Evolutionary conservation across 306 rosid genomes (phyloP).

Genomic region (Ochetophila trinervis): DNA sequence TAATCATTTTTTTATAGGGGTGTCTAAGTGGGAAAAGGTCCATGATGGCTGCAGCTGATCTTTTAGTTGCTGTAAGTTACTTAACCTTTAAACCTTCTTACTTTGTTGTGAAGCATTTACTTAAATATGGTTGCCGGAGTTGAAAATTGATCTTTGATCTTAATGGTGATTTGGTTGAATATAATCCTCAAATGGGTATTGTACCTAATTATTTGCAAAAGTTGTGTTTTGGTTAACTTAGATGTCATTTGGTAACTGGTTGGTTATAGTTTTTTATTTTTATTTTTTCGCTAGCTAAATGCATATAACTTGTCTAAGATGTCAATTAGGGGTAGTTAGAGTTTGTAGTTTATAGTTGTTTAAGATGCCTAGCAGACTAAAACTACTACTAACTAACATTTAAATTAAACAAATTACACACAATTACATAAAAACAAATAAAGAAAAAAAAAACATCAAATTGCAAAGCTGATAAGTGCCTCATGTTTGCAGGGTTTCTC

Average conservation of each 20-base stretch:
- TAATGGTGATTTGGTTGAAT: constrained; percentile 26
- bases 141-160: constrained; percentile 22
- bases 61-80: constrained; percentile 59
- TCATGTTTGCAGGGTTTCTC: constrained; percentile 55
- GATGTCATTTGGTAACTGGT: no score
- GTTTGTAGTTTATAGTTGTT: no score
- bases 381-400: no score
- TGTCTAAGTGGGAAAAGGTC: constrained; percentile 79
- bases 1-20: constrained; percentile 42
- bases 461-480: background rate
- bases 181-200: constrained; percentile 10
- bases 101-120: constrained; percentile 18
- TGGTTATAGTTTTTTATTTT: no score
- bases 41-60: constrained; percentile 77
- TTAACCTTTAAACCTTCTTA: constrained; percentile 6
- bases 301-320: no score
- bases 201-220: background rate
- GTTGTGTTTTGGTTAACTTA: background rate
- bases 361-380: no score
- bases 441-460: no score
- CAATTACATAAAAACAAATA: no score
- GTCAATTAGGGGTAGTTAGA: no score
- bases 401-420: no score
- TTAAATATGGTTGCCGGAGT: constrained; percentile 3
- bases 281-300: no score